These are phyloP conservation scores for Lobosporangium transversale DNA, from an alignment of 192 early-diverging fungal genomes.

Conservation along the genomic window DNA sequence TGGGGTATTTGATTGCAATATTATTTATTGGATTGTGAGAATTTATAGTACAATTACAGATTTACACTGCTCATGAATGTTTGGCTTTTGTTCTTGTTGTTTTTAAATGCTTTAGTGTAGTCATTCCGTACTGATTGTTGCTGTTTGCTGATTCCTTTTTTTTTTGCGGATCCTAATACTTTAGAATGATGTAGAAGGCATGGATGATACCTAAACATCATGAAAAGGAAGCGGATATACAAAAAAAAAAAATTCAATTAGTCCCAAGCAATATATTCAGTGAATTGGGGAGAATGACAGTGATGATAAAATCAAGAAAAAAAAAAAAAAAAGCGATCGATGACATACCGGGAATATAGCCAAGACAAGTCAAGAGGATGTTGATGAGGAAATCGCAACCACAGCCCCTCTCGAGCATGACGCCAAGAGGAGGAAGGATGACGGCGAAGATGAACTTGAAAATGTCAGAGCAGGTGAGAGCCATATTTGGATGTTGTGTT, in stretches of 20 bases:
- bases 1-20: too few relatives aligned
- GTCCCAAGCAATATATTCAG: too few relatives aligned
- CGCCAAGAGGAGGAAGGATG: slow-evolving; percentile 61
- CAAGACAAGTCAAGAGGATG: slow-evolving; percentile 74
- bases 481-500: slow-evolving; percentile 35
- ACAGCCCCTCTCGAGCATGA: slow-evolving; percentile 60
- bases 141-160: too few relatives aligned
- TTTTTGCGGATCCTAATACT: slow-evolving; percentile 22
- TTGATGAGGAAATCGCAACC: slow-evolving; percentile 71
- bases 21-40: too few relatives aligned
- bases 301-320: too few relatives aligned
- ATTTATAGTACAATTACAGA: too few relatives aligned
- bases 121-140: too few relatives aligned
- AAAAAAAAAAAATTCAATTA: not conserved
- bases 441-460: slow-evolving; percentile 61
- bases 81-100: too few relatives aligned
- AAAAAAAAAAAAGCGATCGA: not conserved
- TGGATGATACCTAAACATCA: slow-evolving; percentile 51
- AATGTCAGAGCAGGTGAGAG: slow-evolving; percentile 62
- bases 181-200: slow-evolving; percentile 54
- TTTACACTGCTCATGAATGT: too few relatives aligned
- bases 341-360: slow-evolving; percentile 69
- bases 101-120: too few relatives aligned
- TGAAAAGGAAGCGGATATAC: not conserved
- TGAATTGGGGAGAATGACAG: too few relatives aligned